Base-by-base conservation (phyloP, 306 rosid genomes). In the Mimosa pudica region DNA sequence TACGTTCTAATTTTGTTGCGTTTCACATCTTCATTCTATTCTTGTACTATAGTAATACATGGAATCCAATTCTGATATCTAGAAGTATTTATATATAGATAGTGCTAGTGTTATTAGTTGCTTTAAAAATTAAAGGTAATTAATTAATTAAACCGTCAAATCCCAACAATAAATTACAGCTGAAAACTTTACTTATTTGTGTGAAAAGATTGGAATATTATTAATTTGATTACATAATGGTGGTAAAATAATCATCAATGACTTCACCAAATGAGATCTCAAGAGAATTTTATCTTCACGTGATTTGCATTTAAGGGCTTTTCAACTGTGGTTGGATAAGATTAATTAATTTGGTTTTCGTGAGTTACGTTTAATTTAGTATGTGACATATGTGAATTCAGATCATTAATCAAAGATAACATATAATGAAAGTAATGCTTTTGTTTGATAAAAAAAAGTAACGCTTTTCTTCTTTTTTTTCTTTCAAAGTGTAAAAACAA, bases 201-300 rank as follows among this genome's bases (percentile, higher is more conserved):
- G 36, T 57, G 36, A 20, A 20, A 1, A 10, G 38, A 60, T 60
- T 24, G 66, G 38, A 58, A 58, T 20, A 58, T 8, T 8, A 2
- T 8, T 38, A 38, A 57, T 18, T 60, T 0, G 16, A 60, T 60
- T 24, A 24, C 38, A 13, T 30, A 24, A 60, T 14, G 38, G 6
- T 10, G 66, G 38, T 10, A 60, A 60, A 24, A 60, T 24, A 24
- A 60, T 60, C 14, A 24, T 24, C 0, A 0, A 30, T 30, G 66
- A 9, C 66, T 30, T 61, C 66, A 24, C 17, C 11, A 57, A 57
- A 57, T 57, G 33, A 57, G 63, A 57, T 57, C 11, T 16, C 18
- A 57, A 57, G 63, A 57, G 63, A 57, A 18, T 57, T 57, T 57
- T 57, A 18, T 61, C 66, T 61, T 61, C 66, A 61, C 38, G 66